Base-by-base conservation (phyloP, 306 rosid genomes). In the Vigna angularis region DNA sequence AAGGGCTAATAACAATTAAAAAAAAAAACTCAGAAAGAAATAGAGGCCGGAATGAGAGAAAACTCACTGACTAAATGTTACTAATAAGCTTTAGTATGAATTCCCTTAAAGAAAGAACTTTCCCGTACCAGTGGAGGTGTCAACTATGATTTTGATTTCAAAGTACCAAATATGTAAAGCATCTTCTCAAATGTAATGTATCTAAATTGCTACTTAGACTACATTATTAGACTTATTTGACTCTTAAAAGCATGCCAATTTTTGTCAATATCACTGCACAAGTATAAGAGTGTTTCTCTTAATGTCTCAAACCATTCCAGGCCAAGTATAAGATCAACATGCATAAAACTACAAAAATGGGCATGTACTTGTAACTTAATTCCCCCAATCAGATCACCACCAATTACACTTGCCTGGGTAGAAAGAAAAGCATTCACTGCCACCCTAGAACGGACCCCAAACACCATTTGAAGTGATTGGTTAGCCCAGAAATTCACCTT, bases 1-100 rank as follows among this genome's bases (percentile, higher is more conserved):
- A 47, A 48, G 30, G 74, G 70, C 22, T 34, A 65, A 20, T 62
- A 51, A 56, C 62, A 59, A 72, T 36, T 44, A 44, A n/a, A 82
- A 52, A 47, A 44, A 24, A 75, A 12, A 8, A 71, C 71, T 36
- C 2, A 20, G 64, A 13, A 13, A 17, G 7, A 28, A 13, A 56
- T 56, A 20, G 32, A 20, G 17, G 53, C 36, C 14, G 30, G 26
- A 40, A 48, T 40, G 45, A 64, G 26, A 53, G 50, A 70, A 55
- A 36, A 14, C 51, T 22, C 30, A 47, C 14, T 45, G 17, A 48
- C 30, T 73, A 73, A 7, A 73, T 22, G 55, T 57, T 20, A 73
- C 30, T 32, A 10, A 73, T 20, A 57, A 73, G 40, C 55, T 20
- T 6, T 72, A 55, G 53, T 22, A 55, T 70, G 63, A 55, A 55